Conservation (phyloP, 257 asterid species). For the Datura wrightii region DNA sequence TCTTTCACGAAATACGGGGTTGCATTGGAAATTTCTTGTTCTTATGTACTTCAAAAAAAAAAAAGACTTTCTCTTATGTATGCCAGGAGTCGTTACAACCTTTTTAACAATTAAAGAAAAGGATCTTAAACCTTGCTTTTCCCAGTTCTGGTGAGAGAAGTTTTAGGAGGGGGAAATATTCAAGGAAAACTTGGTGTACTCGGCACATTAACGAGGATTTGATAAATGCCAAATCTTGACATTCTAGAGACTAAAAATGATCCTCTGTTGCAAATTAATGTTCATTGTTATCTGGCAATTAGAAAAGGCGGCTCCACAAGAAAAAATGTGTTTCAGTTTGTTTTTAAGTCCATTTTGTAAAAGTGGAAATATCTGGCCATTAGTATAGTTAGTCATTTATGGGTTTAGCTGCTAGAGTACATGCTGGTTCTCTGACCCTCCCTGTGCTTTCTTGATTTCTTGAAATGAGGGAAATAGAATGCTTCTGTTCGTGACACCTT, state of each 20-base stretch:
- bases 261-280: not conserved
- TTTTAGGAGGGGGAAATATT: not conserved
- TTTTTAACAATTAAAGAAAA: not conserved
- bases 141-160: not conserved
- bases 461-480: not conserved
- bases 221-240: not conserved
- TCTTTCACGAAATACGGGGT: not conserved
- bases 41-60: not conserved
- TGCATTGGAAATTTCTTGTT: not conserved
- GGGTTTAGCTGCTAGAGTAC: not conserved
- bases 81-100: not conserved
- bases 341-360: not conserved
- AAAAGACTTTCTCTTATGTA: not conserved
- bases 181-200: not conserved
- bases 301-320: not conserved
- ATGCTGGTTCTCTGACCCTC: not conserved
- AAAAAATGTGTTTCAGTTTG: not conserved
- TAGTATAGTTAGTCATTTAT: not conserved
- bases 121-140: not conserved
- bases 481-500: not conserved
- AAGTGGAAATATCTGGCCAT: not conserved
- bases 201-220: not conserved
- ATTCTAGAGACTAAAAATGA: not conserved
- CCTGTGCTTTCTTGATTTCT: not conserved
- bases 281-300: not conserved